These are phyloP conservation scores for Alloteropsis angusta DNA, from an alignment of 202 grass and related monocot genomes.

Conservation along the genomic window DNA sequence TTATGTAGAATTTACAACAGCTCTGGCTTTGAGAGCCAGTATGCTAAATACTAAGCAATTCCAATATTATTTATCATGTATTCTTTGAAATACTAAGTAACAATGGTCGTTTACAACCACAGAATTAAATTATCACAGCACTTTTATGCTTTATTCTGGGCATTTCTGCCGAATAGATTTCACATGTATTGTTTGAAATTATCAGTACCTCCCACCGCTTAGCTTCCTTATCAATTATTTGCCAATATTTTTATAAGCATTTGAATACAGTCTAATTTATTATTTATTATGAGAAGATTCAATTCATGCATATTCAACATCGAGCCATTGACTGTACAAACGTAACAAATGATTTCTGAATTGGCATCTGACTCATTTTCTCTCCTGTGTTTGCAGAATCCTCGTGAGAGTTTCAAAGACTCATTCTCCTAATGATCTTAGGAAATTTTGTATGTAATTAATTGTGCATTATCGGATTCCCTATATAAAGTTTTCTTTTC, in stretches of 20 bases:
- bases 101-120: background rate
- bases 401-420: background rate
- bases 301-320: background rate
- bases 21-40: background rate
- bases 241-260: background rate
- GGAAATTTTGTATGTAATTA: slow-evolving; percentile 43
- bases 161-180: background rate
- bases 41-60: background rate
- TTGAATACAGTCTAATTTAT: background rate
- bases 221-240: background rate
- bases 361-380: slow-evolving; percentile 4
- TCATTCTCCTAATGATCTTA: slow-evolving; percentile 11
- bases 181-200: background rate
- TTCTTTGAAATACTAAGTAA: background rate
- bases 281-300: background rate
- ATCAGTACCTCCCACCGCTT: background rate
- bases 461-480: slow-evolving; percentile 9
- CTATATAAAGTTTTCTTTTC: background rate
- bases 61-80: background rate
- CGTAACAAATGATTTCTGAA: slow-evolving; percentile 2
- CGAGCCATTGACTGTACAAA: background rate
- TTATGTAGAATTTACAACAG: background rate
- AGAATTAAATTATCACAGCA: background rate
- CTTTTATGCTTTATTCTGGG: background rate
- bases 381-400: slow-evolving; percentile 39